Evolutionary conservation across 352 stramenopile species (phyloP), one percentile per base, ranked within the genome.

Genomic region (Nothophytophthora sp.): DNA sequence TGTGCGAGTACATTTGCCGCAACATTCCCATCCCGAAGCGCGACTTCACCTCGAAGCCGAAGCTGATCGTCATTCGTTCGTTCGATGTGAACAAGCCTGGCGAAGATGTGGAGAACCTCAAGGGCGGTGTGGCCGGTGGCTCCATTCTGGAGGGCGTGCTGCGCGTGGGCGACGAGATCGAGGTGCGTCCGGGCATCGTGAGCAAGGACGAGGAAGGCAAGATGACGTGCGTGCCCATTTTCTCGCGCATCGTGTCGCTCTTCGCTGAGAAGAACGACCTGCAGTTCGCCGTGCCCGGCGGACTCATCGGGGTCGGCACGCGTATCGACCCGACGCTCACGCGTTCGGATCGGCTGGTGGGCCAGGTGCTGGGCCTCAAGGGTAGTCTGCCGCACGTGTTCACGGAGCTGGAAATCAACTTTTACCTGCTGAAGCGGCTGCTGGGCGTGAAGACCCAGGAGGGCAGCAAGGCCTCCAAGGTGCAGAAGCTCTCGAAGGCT

Each of bases 81-180:
- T 99, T 99, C 70, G 98, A 99, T 76, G 97, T 99, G 38, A 99
- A 99, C 86, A 99, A 99, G 75, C 98, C 98, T 13, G 98, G 97
- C 53, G 95, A 99, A 66, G 95, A 99, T 56, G 97, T 99, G 1
- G 92, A 98, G 60, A 95, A 98, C 61, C 77, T 99, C 18, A 96
- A 98, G 72, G 89, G 92, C 43, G 92, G 91, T 73, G 88, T 96
- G 39, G 89, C 89, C 43, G 88, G 88, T 76, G 88, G 88, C 30
- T 98, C 89, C 39, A 96, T 96, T 37, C 70, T 99, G 15, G 88
- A 99, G 68, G 98, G 98, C 61, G 96, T 99, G 37, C 82, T 99
- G 6, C 81, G 89, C 25, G 70, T 98, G 37, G 97, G 96, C 34
- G 97, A 99, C 69, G 97, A 99, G 77, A 99, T 99, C 63, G 98